Percentiles rank a stretch among this genome's conserved stretches.
Conservation (phyloP, 352 stramenopile genomes). For the Phytophthora colocasiae region DNA sequence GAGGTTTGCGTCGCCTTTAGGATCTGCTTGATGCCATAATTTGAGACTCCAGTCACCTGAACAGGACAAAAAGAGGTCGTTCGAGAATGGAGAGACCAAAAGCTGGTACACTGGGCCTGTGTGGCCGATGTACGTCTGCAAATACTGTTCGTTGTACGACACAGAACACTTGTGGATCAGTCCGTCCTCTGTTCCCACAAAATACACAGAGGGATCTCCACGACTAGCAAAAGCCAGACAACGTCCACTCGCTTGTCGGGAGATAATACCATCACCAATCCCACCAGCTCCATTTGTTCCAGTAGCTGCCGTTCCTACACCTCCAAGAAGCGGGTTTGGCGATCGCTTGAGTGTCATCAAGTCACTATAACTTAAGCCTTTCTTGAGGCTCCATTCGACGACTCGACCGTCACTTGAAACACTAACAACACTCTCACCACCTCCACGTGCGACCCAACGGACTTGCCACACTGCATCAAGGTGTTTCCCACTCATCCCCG, state of each 20-base stretch:
- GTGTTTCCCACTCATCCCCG: conserved; percentile 75
- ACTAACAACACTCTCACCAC: conserved; percentile 89
- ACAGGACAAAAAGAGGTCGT: conserved; percentile 88
- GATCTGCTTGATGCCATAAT: conserved; percentile 78
- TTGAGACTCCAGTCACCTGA: conserved; percentile 92
- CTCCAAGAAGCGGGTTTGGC: conserved; percentile 67
- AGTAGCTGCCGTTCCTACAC: conserved; percentile 54
- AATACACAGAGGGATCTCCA: conserved; percentile 88
- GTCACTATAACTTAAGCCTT: conserved; percentile 88
- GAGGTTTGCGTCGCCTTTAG: conserved; percentile 47
- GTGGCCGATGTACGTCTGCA: conserved; percentile 92
- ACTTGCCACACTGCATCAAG: conserved; percentile 93
- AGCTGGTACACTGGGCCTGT: conserved; percentile 91
- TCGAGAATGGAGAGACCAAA: conserved; percentile 87
- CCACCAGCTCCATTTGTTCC: conserved; percentile 23
- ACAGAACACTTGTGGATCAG: conserved; percentile 93
- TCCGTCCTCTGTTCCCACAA: conserved; percentile 92
- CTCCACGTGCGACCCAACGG: conserved; percentile 91
- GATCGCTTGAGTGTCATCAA: conserved; percentile 93
- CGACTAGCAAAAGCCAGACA: conserved; percentile 87
- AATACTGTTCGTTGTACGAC: conserved; percentile 95
- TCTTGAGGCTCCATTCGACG: conserved; percentile 94
- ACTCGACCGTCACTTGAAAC: conserved; percentile 93
- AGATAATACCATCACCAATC: conserved; percentile 81
- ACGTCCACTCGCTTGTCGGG: conserved; percentile 83